A percentile compares a stretch with the other conserved stretches of the same genome.
These are phyloP conservation scores for Leccinum subspadiceum DNA, from an alignment of 1,284 basidiomycete genomes.

Conservation along the genomic window DNA sequence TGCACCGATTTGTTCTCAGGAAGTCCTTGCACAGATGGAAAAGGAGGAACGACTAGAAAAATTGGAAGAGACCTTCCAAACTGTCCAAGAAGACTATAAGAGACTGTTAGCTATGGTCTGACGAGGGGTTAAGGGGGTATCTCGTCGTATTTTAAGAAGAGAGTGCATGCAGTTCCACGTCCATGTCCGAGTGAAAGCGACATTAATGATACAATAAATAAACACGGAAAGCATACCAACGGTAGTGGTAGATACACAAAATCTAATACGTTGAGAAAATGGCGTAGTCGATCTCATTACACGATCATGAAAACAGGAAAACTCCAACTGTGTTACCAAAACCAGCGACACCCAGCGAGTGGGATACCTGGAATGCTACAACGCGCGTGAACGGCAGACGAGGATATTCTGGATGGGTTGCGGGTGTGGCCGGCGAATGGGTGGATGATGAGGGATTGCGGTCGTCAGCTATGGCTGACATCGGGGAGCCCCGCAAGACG, in stretches of 20 bases:
- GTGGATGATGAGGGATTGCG: conserved; percentile 16
- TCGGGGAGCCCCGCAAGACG: conserved; percentile 46
- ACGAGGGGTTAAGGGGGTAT: conserved; percentile 5
- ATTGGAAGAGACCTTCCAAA: conserved; percentile 91
- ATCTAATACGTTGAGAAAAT: conserved; percentile 6
- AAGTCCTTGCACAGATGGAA: conserved; percentile 83
- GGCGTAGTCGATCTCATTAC: neutral
- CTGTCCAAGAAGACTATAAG: conserved; percentile 83
- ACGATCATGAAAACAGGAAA: conserved; percentile 44
- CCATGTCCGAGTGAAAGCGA: conserved; percentile 1
- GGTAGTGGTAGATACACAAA: conserved; percentile 19
- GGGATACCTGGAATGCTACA: conserved; percentile 53
- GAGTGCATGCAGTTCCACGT: neutral
- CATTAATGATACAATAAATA: conserved; percentile 31
- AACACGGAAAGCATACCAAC: conserved; percentile 13
- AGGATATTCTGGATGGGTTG: conserved; percentile 37
- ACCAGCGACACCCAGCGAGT: conserved; percentile 58
- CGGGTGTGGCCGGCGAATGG: conserved; percentile 7
- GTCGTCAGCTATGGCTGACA: conserved; percentile 44
- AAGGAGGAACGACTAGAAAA: conserved; percentile 85
- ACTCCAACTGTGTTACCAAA: conserved; percentile 80
- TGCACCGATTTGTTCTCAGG: conserved; percentile 44
- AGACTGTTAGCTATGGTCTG: conserved; percentile 67
- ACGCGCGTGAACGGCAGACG: conserved; percentile 77
- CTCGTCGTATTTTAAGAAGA: neutral